Evolutionary conservation across 768 basidiomycete species (phyloP), one percentile per base, ranked within the genome.

Genomic region (Mycena floridula): DNA sequence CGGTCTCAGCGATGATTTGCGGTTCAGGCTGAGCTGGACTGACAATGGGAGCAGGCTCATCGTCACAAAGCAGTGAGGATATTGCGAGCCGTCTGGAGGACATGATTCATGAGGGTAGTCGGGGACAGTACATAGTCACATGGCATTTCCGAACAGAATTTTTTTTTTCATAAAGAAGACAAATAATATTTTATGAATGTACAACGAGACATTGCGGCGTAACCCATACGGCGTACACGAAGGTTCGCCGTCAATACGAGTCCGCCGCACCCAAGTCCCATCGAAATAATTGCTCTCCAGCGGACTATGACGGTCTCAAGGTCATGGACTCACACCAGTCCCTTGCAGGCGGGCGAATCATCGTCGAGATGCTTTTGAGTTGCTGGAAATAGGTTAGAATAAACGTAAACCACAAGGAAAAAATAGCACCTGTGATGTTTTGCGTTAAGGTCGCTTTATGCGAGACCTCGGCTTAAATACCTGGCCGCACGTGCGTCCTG

Each of bases 201-300:
- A 85, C 85, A 80, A 88, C 86, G 76, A 79, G 84, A 89, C 87
- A 88, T 89, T 90, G 88, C 88, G 84, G 74, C 73, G 67, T 57
- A 59, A 68, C 74, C 81, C 85, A 87, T 59, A 64, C 73, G 73
- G 72, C 54, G 61, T 67, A 78, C 75, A 74, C 79, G 79, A 85
- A 89, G 72, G 65, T 70, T 64, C 64, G 48, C 56, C 52, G 44
- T n/a, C n/a, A n/a, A n/a, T n/a, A 55, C 59, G 68, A 63, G 56
- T 61, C 62, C 69, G 72, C 74, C 88, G 87, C 87, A 89, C 88
- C 88, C 88, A 89, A 85, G 83, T 86, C 86, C 77, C 82, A 81
- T 88, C 79, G 64, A 25, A 52, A 46, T 47, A 5, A 37, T 74
- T 58, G 47, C 56, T 89, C 87, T 88, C 77, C 87, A 86, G 83